Conservation (phyloP, 805 yeast genomes). For the Cyberlindnera lachancei region DNA sequence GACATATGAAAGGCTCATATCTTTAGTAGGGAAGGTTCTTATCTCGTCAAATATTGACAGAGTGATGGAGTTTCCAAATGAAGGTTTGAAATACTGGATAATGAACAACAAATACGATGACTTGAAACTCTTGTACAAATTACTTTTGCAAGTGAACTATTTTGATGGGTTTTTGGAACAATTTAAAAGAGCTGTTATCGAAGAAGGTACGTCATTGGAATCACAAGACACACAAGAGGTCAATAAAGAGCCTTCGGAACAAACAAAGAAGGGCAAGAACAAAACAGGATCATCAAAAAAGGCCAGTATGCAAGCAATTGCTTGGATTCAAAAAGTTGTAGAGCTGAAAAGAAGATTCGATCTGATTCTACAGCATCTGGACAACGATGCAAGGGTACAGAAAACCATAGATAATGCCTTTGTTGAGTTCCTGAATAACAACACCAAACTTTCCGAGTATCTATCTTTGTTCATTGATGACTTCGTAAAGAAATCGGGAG, state of each 20-base stretch:
- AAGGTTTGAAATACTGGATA: slow-evolving; percentile 57
- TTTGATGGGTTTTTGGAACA: slow-evolving; percentile 41
- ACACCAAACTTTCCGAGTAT: slow-evolving; percentile 42
- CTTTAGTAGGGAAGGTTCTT: slow-evolving; percentile 51
- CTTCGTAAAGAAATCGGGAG: slow-evolving; percentile 43
- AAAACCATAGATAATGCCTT: slow-evolving; percentile 55
- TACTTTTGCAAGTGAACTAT: slow-evolving; percentile 49
- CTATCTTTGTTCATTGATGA: slow-evolving; percentile 53
- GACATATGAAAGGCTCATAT: slow-evolving; percentile 46
- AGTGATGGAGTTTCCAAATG: slow-evolving; percentile 43
- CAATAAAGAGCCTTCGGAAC: neutral
- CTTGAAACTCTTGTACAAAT: slow-evolving; percentile 38
- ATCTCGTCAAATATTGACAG: slow-evolving; percentile 48
- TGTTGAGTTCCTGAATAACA: slow-evolving; percentile 50
- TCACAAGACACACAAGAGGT: slow-evolving; percentile 13
- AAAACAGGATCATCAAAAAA: slow-evolving; percentile 20
- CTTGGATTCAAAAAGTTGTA: slow-evolving; percentile 60
- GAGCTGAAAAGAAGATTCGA: slow-evolving; percentile 44
- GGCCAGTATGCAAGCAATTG: slow-evolving; percentile 42
- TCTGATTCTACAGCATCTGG: slow-evolving; percentile 36
- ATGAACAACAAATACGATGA: slow-evolving; percentile 36
- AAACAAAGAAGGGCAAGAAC: slow-evolving; percentile 6
- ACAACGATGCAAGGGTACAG: slow-evolving; percentile 39
- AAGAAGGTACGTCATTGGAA: slow-evolving; percentile 32
- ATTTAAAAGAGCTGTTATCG: slow-evolving; percentile 37